Evolutionary conservation across 108 stramenopile genomes (phyloP), one percentile per base, ranked within the genome.

Genomic region (Cyclotella distinguenda): DNA sequence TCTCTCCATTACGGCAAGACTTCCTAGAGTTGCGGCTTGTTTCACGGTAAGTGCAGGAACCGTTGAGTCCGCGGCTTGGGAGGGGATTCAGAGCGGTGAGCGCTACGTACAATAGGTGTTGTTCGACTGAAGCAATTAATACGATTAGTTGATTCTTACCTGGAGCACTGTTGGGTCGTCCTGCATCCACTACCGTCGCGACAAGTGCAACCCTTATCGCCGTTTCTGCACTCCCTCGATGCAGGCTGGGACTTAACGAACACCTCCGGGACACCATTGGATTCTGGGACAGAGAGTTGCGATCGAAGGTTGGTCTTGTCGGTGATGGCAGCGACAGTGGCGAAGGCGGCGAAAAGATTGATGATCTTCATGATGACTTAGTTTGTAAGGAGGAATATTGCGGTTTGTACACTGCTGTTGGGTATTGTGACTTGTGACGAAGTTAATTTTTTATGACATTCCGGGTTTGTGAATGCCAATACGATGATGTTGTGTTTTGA

Each of bases 1-100:
- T 1, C 10, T 48, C 46, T 48, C 46, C 46, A 48, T 48, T 48
- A 22, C 46, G 46, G 21, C 46, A 48, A 10, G 46, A 48, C 18
- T 22, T 48, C 2, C 18, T 22, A 21, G 13, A 23, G 16, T 13
- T 10, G 11, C 46, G 46, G 25, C 9, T 48, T 1, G 46, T 19
- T 1, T 10, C 18, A 21, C 46, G 46, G 2, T 23, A 19, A 19
- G 10, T 19, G 18, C 46, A 48, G 21, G 46, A 48, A 48, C 46
- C 46, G 25, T 22, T 22, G 11, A 48, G 22, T 48, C 46, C 46
- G 49, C 49, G 9, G 36, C 36, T 5, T 1, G 9, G 46, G 25
- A 48, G 18, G 6, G 21, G 46, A 3, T 19, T 10, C 46, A 48
- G 25, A 42, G n/a, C 13, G 13, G 40, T 16, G 40, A 42, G 13